Conservation (phyloP, 306 rosid genomes). For the Cyclanthera cordifolia region DNA sequence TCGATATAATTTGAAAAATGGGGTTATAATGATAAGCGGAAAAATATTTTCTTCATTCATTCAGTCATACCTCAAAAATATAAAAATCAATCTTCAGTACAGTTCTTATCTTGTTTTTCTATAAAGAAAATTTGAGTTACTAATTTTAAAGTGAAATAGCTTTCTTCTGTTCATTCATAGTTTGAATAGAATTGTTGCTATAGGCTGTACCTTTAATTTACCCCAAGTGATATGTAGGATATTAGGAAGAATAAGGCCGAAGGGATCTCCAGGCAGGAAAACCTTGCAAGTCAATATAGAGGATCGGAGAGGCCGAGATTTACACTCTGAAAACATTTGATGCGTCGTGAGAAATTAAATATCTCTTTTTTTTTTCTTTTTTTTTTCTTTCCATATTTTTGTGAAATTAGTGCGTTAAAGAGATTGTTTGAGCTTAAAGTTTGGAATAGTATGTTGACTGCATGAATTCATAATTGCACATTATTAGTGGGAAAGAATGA, state of each 20-base stretch:
- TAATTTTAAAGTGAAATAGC: neutral
- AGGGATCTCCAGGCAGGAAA: neutral
- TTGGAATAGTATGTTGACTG: neutral
- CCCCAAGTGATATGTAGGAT: neutral
- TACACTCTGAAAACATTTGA: neutral
- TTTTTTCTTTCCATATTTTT: neutral
- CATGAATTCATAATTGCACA: neutral
- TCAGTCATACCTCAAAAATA: neutral
- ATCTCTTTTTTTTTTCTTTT: too few relatives aligned
- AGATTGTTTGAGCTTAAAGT: neutral
- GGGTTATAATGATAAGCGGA: neutral
- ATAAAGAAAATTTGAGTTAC: neutral
- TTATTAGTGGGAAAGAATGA: neutral
- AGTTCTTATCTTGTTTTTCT: neutral
- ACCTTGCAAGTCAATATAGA: neutral
- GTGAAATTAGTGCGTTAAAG: neutral
- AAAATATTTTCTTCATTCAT: neutral
- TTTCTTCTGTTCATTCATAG: neutral
- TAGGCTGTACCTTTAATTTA: neutral
- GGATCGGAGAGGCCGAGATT: neutral
- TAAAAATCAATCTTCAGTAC: neutral
- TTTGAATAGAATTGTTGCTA: neutral
- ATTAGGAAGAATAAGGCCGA: neutral
- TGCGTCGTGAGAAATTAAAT: neutral
- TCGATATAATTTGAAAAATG: neutral